phyloP scores from a whole-genome alignment of 345 rosid species.

The Microcos paniculata region DNA sequence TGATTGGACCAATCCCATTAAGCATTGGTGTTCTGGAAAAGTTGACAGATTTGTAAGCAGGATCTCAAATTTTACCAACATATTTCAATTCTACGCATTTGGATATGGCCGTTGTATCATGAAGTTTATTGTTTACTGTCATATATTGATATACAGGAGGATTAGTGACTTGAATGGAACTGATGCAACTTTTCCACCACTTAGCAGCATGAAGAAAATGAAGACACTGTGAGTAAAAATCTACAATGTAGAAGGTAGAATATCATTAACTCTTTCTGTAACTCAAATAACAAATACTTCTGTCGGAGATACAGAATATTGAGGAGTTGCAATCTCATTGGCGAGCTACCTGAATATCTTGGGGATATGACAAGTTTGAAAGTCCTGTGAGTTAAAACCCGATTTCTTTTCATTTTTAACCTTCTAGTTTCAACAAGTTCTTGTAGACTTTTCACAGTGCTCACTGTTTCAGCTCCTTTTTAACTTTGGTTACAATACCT shows the following conservation, averaged over 20 bases:
- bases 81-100: background rate
- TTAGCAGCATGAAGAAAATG: conserved; percentile 27
- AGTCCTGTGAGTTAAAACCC: conserved; percentile 42
- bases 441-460: background rate
- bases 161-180: conserved; percentile 51
- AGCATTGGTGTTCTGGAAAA: background rate
- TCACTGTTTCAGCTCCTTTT: background rate
- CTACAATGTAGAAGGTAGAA: background rate
- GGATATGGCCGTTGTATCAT: background rate
- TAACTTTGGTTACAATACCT: background rate
- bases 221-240: conserved; percentile 35
- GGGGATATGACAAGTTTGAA: conserved; percentile 22
- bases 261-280: background rate
- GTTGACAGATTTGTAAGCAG: conserved; percentile 39
- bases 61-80: background rate
- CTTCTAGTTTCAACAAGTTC: background rate
- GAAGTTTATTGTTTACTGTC: background rate
- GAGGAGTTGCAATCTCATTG: conserved; percentile 56
- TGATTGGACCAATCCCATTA: conserved; percentile 1
- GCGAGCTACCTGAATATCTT: conserved; percentile 44
- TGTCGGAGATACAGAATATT: conserved; percentile 38
- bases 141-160: conserved; percentile 37
- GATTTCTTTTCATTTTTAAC: background rate
- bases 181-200: conserved; percentile 39
- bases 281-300: background rate